Conservation (phyloP, 306 rosid species). For the Prunus campanulata region DNA sequence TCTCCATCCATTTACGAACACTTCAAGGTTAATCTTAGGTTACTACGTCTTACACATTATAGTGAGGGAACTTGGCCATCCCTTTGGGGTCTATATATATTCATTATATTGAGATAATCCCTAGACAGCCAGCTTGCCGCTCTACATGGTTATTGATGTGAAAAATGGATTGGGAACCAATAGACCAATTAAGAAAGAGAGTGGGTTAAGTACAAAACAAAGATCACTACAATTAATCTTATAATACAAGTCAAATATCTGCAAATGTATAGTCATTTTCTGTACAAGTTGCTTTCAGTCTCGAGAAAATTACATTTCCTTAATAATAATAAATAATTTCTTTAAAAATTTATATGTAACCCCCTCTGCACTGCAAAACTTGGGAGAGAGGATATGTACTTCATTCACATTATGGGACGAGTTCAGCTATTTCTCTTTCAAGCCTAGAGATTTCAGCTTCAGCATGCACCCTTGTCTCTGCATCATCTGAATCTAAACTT, state of each 20-base stretch:
- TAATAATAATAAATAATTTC: not conserved
- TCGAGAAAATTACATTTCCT: not conserved
- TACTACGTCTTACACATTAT: constrained; percentile 8
- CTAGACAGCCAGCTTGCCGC: constrained; percentile 7
- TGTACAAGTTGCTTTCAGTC: not conserved
- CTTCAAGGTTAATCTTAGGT: constrained; percentile 24
- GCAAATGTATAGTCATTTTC: not conserved
- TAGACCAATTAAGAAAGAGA: not conserved
- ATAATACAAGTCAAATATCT: not conserved
- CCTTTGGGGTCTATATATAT: not conserved
- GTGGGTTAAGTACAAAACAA: not conserved
- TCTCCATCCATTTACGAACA: constrained; percentile 22
- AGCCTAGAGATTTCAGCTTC: constrained; percentile 49
- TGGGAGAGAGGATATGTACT: not conserved
- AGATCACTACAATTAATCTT: not conserved
- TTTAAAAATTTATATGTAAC: not conserved
- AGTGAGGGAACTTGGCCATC: not conserved
- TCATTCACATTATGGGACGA: constrained; percentile 24
- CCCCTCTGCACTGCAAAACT: not conserved
- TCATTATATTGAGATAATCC: not conserved
- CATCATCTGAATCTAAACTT: constrained; percentile 16
- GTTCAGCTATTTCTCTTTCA: constrained; percentile 26
- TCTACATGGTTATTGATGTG: not conserved
- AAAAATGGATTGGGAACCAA: not conserved
- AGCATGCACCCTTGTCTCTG: constrained; percentile 30